phyloP scores from a whole-genome alignment of 441 rosid species.

The Euphorbia celastroides region DNA sequence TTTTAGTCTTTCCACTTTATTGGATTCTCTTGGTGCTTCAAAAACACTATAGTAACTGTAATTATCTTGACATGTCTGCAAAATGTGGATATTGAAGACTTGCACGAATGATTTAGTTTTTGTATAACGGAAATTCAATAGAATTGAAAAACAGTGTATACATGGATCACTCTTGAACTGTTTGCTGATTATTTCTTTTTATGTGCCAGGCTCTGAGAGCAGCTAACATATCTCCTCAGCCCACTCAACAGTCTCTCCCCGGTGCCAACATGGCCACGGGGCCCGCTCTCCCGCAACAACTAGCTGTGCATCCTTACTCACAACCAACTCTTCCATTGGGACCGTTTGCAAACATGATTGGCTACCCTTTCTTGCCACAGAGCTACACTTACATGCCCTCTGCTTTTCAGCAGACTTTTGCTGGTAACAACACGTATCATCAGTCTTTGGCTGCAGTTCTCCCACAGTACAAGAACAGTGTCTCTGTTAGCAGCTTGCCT shows the following conservation, averaged over 20 bases:
- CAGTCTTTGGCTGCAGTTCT: constrained; percentile 85
- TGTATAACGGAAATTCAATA: background rate
- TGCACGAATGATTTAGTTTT: background rate
- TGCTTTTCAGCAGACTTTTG: constrained; percentile 80
- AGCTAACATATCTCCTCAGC: constrained; percentile 56
- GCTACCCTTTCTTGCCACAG: constrained; percentile 88
- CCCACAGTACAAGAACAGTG: constrained; percentile 81
- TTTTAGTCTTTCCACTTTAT: background rate
- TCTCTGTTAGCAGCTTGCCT: constrained; percentile 74
- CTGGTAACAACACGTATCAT: constrained; percentile 77
- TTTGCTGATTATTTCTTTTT: background rate
- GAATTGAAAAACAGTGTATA: background rate
- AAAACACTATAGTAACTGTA: background rate
- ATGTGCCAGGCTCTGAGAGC: constrained; percentile 57
- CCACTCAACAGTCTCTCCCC: constrained; percentile 51
- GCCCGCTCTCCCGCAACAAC: constrained; percentile 80
- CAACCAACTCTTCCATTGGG: constrained; percentile 84
- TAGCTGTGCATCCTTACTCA: constrained; percentile 86
- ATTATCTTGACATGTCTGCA: background rate
- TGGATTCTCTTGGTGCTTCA: background rate
- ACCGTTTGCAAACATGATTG: constrained; percentile 80
- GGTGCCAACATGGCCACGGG: constrained; percentile 67
- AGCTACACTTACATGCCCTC: constrained; percentile 92
- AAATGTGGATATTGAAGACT: background rate
- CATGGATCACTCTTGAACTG: background rate